phyloP scores from a whole-genome alignment of 2,329 filamentous ascomycete genomes.

The Pestalotiopsis sp. region DNA sequence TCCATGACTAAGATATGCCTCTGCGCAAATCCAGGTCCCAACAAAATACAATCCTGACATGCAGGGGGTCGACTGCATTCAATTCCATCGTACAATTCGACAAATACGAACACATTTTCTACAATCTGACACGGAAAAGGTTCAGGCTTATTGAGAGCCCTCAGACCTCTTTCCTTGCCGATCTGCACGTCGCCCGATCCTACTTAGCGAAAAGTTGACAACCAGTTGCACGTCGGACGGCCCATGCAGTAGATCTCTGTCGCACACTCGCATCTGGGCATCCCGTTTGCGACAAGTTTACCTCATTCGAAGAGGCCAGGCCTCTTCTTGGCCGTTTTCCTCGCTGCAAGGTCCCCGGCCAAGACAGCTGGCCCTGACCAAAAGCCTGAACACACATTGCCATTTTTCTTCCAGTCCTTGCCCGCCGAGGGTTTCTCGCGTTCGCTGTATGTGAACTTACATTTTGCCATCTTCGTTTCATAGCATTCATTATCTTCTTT shows the following conservation, averaged over 20 bases:
- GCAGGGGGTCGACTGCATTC: neutral
- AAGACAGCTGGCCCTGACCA: no score
- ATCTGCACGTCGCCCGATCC: conserved; percentile 1
- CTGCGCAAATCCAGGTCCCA: neutral
- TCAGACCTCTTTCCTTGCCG: neutral
- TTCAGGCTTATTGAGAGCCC: neutral
- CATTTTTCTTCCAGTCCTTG: no score
- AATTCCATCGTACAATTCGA: neutral
- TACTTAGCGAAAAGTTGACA: neutral
- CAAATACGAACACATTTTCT: neutral
- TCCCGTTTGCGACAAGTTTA: conserved; percentile 1
- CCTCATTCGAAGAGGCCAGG: neutral
- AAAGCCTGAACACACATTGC: neutral
- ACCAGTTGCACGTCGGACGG: neutral
- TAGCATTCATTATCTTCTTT: no score
- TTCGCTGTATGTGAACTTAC: no score
- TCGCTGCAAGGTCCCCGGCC: neutral
- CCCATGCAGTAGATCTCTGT: neutral
- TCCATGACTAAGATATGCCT: no score
- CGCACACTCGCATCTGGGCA: neutral
- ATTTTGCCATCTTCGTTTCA: no score
- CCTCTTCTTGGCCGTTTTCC: neutral
- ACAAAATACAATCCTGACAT: neutral
- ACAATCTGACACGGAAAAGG: neutral
- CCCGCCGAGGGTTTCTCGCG: no score